Evolutionary conservation across 371 early-diverging fungal species (phyloP), one percentile per base, ranked within the genome.

Genomic region (Nematocida sp.): DNA sequence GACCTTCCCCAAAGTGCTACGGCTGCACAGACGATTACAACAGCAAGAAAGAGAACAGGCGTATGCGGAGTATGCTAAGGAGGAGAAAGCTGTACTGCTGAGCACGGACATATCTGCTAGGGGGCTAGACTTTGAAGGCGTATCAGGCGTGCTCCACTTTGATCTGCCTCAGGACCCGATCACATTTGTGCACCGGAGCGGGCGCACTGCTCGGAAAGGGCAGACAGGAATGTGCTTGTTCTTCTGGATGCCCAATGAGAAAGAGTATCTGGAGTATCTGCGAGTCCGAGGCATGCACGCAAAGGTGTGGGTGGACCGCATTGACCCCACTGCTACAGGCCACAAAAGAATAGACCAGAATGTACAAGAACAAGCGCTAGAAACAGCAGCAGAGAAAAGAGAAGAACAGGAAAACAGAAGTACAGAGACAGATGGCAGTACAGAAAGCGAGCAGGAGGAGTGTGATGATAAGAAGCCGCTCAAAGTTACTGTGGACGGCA

Each of bases 121-220:
- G 37, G 82, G 82, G 21, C 67, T 80, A 46, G 82, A 82, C 65
- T 80, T 82, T 55, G 65, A 58, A 25, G 65, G 58, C 17, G 64
- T 82, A 27, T 70, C 80, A 19, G 41, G 62, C 23, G 79, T 82
- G 23, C 45, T 82, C 2, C 76, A 75, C 43, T 75, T 61, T 53
- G 76, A 63, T 17, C 76, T 55, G 11, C 63, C 64, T 4, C 54
- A 62, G 35, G 95, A 96, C 64, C 93, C 94, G 7, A 91, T 91
- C 80, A 88, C 87, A 13, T 94, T 96, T 80, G 86, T 92, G 0
- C 98, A 97, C 85, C 86, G 98, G n/a, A 93, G 93, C 79, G 98
- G 98, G 4, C 86, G 98, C 66, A 92, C 96, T 0, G 98, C 92
- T 3, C 85, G 98, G 52, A 88, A 88, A 9, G 96, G 95, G 0